A percentile compares a stretch with the other conserved stretches of the same genome.
These are phyloP conservation scores for Acrocalymma vagum DNA, from an alignment of 2,329 filamentous ascomycete species.

Conservation along the genomic window DNA sequence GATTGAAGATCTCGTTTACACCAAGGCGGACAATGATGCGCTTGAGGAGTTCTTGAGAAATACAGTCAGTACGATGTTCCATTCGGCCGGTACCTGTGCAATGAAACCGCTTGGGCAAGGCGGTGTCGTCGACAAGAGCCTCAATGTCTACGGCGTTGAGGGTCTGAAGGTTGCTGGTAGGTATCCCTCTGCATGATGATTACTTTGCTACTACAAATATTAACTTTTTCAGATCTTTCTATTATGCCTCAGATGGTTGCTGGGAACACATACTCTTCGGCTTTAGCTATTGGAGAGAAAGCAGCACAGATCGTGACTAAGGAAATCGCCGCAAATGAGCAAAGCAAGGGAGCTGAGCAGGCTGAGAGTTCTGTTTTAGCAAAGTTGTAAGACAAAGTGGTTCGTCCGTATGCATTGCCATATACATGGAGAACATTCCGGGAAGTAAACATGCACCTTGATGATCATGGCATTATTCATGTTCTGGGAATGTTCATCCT, in stretches of 20 bases:
- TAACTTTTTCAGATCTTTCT: constrained; percentile 53
- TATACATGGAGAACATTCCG: no score
- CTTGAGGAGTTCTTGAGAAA: constrained; percentile 53
- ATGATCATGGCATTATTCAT: no score
- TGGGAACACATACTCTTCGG: constrained; percentile 58
- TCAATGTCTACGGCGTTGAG: constrained; percentile 39
- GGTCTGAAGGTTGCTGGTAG: constrained; percentile 63
- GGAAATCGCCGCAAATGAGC: no score
- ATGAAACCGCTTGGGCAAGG: constrained; percentile 41
- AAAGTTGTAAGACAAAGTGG: no score
- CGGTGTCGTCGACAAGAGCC: constrained; percentile 34
- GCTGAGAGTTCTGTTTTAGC: no score
- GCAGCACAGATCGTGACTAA: constrained; percentile 43
- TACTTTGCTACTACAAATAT: constrained; percentile 31
- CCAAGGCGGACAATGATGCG: constrained; percentile 42
- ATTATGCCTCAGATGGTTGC: constrained; percentile 54
- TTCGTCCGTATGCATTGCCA: no score
- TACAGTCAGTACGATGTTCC: constrained; percentile 41
- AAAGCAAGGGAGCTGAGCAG: no score
- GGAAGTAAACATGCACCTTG: no score
- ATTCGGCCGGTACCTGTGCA: constrained; percentile 42
- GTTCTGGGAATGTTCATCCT: no score
- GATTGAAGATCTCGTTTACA: constrained; percentile 25
- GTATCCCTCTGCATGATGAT: constrained; percentile 33
- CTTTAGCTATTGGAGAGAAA: constrained; percentile 48